These are phyloP conservation scores for Hymenoscyphus fructigenus DNA, from an alignment of 2,329 filamentous ascomycete genomes.

Conservation along the genomic window DNA sequence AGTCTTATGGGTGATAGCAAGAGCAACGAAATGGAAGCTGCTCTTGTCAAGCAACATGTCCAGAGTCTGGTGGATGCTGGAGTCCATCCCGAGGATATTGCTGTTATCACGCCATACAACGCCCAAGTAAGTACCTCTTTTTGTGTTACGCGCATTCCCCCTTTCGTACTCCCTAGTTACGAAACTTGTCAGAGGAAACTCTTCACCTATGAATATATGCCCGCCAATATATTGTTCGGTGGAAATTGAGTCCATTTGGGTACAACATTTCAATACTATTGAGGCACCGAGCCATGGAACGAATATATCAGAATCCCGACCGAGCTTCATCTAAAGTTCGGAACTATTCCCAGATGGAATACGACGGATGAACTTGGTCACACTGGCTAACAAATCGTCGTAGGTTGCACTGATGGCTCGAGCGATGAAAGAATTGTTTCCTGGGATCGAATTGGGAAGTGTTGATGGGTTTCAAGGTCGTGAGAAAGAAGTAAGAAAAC, in stretches of 20 bases:
- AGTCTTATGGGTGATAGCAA: slow-evolving; percentile 70
- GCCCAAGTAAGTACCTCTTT: slow-evolving; percentile 63
- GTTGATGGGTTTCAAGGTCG: slow-evolving; percentile 97
- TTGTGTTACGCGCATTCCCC: neutral
- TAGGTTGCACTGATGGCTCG: slow-evolving; percentile 74
- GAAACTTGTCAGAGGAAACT: neutral
- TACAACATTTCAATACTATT: neutral
- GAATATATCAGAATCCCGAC: neutral
- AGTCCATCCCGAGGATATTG: slow-evolving; percentile 79
- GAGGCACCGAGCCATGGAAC: neutral
- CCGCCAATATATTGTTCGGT: neutral
- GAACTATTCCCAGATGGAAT: neutral
- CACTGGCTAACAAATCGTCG: neutral
- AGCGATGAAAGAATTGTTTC: slow-evolving; percentile 76
- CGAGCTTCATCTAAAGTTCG: neutral
- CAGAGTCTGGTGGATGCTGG: slow-evolving; percentile 73
- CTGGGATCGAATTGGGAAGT: slow-evolving; percentile 89
- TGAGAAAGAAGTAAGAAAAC: slow-evolving; percentile 69
- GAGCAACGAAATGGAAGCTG: slow-evolving; percentile 88
- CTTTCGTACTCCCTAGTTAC: neutral
- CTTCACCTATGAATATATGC: neutral
- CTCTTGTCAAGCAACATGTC: slow-evolving; percentile 77
- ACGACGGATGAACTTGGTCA: neutral
- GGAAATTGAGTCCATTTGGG: neutral
- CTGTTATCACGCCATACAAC: slow-evolving; percentile 94